A percentile compares a stretch with the other conserved stretches of the same genome.
These are phyloP conservation scores for Pleoardoris graminearum DNA, from an alignment of 2,329 filamentous ascomycete species.

Conservation along the genomic window DNA sequence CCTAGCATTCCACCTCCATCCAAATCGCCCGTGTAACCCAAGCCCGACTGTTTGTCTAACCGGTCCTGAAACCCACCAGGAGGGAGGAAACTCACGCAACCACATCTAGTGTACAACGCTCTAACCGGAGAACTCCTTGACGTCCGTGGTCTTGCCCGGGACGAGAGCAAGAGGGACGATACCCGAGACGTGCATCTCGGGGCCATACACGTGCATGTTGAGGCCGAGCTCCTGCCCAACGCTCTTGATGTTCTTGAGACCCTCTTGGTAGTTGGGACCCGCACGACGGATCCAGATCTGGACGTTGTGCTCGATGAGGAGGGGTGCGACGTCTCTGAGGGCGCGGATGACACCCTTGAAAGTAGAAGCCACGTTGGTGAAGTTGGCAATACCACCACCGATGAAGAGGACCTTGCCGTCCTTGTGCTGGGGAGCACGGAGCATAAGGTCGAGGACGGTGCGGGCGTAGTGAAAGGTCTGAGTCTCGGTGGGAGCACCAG, in stretches of 20 bases:
- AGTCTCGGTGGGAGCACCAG: conserved; percentile 95
- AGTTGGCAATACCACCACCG: conserved; percentile 99
- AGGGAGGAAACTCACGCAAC: conserved; percentile 11
- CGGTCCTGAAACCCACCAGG: conserved; percentile 28
- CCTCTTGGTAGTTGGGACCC: conserved; percentile 99
- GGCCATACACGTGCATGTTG: conserved; percentile 88
- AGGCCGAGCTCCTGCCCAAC: conserved; percentile 92
- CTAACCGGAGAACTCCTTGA: conserved; percentile 64
- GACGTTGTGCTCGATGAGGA: conserved; percentile 92
- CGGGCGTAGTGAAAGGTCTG: conserved; percentile 99
- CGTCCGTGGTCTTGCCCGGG: conserved; percentile 60
- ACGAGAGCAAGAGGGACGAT: conserved; percentile 89
- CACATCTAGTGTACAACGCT: conserved; percentile 34
- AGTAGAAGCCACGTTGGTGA: conserved; percentile 98
- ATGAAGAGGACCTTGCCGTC: conserved; percentile 99
- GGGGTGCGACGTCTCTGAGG: conserved; percentile 82
- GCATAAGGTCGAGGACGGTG: conserved; percentile 96
- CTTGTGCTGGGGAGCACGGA: conserved; percentile 79
- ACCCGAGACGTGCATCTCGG: conserved; percentile 87
- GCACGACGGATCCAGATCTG: conserved; percentile 94
- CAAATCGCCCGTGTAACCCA: conserved; percentile 6
- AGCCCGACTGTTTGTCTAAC: conserved; percentile 39
- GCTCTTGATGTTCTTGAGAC: conserved; percentile 99
- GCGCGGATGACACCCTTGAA: conserved; percentile 99
- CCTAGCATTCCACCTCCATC: background rate